Base-by-base conservation (phyloP, 805 yeast species). In the Yamadazyma insecticola region DNA sequence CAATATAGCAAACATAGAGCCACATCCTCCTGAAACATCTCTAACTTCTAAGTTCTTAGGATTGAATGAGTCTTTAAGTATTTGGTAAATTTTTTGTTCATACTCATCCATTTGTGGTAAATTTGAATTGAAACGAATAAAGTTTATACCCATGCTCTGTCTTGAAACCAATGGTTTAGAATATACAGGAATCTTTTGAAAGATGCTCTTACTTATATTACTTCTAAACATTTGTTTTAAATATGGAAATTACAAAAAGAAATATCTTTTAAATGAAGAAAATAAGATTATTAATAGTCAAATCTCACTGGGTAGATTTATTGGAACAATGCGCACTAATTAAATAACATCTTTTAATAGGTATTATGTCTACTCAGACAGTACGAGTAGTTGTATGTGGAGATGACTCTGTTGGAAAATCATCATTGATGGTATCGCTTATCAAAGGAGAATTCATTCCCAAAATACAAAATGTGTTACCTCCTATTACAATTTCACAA, bases 11-110 rank as follows among this genome's bases (percentile, higher is more conserved):
- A 87, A 92, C 98, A 92, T 92, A 5, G 97, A 88, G 1, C 98
- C 98, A 60, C 98, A 92, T 1, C 98, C 98, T 13, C 68, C 97
- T 16, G 92, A 80, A 6, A 90, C 78, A 52, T 90, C 97, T 41
- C 70, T 66, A 5, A 90, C 97, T 16, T 70, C 67, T 27, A 89
- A 60, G 21, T 57, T 58, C 18, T 60, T 54, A 2, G 98, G 97
- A 5, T 63, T 43, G 28, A 90, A 72, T 33, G 70, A 70, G 15
- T 64, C 55, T 8, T 66, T 47, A 23, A 88, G 62, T 34, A 76
- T 76, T 16, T 67, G 59, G 48, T 63, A 79, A 16, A 88, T 72
- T 51, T 78, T 67, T 30, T 62, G 53, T 55, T 88, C 96, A 47
- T 80, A 79, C 12, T 68, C 77, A 39, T 68, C 79, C 67, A 70